These are phyloP conservation scores for Coniophora puteana DNA, from an alignment of 1,284 basidiomycete genomes.

Conservation along the genomic window DNA sequence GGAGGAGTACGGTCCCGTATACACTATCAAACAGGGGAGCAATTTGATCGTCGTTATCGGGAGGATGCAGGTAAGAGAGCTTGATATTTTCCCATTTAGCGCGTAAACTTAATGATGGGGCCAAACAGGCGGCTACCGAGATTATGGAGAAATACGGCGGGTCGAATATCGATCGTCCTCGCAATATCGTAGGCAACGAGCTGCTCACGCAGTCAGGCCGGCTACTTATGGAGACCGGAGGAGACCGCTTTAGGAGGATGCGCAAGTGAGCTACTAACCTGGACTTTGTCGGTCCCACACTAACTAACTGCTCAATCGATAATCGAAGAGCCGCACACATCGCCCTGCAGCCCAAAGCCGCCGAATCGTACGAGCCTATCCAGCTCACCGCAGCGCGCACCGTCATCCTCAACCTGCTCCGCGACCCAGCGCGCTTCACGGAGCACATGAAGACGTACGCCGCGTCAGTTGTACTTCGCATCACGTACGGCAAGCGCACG, in stretches of 20 bases:
- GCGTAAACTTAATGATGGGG: neutral
- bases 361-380: conserved; percentile 32
- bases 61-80: conserved; percentile 17
- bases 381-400: conserved; percentile 34
- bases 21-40: conserved; percentile 18
- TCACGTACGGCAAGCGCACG: neutral
- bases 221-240: conserved; percentile 12
- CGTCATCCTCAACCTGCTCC: conserved; percentile 36
- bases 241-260: conserved; percentile 17
- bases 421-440: conserved; percentile 35
- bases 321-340: conserved; percentile 33
- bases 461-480: neutral
- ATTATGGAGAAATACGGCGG: conserved; percentile 27
- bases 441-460: conserved; percentile 32
- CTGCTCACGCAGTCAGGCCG: conserved; percentile 18
- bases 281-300: too few relatives aligned
- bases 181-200: conserved; percentile 17
- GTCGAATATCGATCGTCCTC: conserved; percentile 21
- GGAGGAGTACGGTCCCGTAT: conserved; percentile 24
- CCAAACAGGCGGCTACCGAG: conserved; percentile 9
- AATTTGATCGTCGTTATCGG: conserved; percentile 20
- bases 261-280: conserved; percentile 7
- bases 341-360: conserved; percentile 34
- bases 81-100: neutral
- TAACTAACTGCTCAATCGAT: conserved; percentile 12